phyloP scores from a whole-genome alignment of 129 eudicot genomes.

The Centella asiatica region DNA sequence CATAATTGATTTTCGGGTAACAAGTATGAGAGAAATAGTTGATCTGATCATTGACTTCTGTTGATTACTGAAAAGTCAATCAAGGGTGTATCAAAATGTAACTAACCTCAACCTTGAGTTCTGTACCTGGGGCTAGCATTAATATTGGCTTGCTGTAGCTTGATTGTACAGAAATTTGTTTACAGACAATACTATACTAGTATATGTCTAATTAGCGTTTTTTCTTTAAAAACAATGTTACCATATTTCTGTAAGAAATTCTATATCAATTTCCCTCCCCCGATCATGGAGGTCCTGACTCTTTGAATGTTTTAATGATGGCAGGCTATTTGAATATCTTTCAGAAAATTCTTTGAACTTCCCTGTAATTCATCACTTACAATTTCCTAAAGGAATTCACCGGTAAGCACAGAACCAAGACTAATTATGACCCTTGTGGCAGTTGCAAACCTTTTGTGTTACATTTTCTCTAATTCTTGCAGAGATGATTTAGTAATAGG shows the following conservation, averaged over 20 bases:
- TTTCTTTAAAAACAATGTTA: too few species aligned
- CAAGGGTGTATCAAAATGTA: background rate
- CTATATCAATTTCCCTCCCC: background rate
- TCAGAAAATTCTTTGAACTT: constrained; percentile 65
- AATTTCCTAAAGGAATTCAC: constrained; percentile 59
- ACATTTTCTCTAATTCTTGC: constrained; percentile 14
- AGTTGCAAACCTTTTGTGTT: background rate
- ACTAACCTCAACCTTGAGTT: background rate
- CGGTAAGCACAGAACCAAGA: constrained; percentile 32
- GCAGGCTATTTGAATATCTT: constrained; percentile 88
- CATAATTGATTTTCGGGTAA: background rate
- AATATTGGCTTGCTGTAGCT: constrained; percentile 1
- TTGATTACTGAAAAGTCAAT: background rate
- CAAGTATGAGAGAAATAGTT: background rate
- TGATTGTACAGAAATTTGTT: background rate
- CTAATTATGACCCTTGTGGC: background rate
- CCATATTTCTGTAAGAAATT: background rate
- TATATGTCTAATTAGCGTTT: background rate
- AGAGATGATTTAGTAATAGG: constrained; percentile 89
- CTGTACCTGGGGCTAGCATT: background rate
- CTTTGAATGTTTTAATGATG: constrained; percentile 5
- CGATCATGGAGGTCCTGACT: constrained; percentile 6
- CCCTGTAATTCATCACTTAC: constrained; percentile 93
- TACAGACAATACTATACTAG: background rate
- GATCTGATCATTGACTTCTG: background rate